Evolutionary conservation across 805 yeast genomes (phyloP), one percentile per base, ranked within the genome.

Genomic region (Nakazawaea peltata): DNA sequence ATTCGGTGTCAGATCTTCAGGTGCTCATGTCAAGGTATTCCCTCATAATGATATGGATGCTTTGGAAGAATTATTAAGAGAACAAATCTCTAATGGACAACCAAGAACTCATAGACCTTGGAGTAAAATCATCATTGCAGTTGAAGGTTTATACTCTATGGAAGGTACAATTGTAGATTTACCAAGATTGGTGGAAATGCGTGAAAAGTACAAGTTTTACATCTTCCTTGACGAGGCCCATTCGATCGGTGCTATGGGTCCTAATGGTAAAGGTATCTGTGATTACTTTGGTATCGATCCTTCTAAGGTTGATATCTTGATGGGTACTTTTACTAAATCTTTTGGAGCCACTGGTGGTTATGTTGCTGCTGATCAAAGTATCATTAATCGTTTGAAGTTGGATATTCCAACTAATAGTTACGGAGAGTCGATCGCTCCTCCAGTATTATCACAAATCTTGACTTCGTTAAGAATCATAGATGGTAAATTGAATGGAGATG

Each of bases 301-400:
- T 27, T 54, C 61, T 10, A 74, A 74, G 29, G 67, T 92, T 39
- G 99, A 92, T 60, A 64, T 92, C 43, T 61, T 92, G 45, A 92
- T 92, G 99, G 99, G 99, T 33, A 92, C 99, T 6, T 73, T 92
- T 39, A 94, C 98, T 34, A 92, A 92, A 61, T 85, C 96, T 1
- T 92, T 92, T 57, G 98, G 99, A 55, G 97, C 98, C 13, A 86
- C 97, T 28, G 99, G 99, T 52, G 99, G 98, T 31, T 92, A 92
- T 55, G 65, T 92, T 44, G 90, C 95, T n/a, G 94, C 81, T 30
- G 68, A 68, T 43, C 69, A 76, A 50, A 61, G 58, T 32, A 60
- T 85, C 22, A 80, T 90, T 33, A 88, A 86, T 48, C 72, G 79
- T 48, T 63, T 92, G 42, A 75, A 88, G 59, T 48, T 82, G 27